Evolutionary conservation across 306 rosid species (phyloP), one percentile per base, ranked within the genome.

Genomic region (Medicago lupulina): DNA sequence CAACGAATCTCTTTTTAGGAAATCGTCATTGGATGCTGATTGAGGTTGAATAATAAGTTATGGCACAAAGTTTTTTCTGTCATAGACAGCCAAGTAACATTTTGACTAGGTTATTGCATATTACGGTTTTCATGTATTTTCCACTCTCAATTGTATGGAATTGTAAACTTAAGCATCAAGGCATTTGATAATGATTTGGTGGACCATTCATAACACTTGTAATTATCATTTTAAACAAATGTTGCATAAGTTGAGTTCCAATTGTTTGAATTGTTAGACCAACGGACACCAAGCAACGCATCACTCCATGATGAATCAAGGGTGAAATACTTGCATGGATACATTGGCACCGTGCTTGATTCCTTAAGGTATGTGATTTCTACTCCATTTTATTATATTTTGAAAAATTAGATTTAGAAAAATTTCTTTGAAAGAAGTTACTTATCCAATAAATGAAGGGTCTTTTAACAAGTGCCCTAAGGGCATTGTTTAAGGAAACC

Each of bases 241-340:
- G 53, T 61, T 2, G 2, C 18, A 50, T 40, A 40, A 18, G 50
- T 3, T 31, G 41, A 62, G 51, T 79, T 53, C 47, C 66, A 49
- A 50, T 50, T 5, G 40, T 15, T 38, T 60, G 14, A 51, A 9
- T 76, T 75, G 25, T 72, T 62, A 86, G 87, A 87, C 74, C 87
- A 86, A 82, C 25, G 87, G 55, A 79, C 87, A 59, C 6, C 54
- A 7, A 40, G 82, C 41, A 79, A 81, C 68, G 69, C 84, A 41
- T 66, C 89, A 54, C 81, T 83, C n/a, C 49, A 81, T 12, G 89
- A 83, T 17, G 68, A 83, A 11, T 73, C 87, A 49, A 83, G 87
- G 83, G 82, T 84, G 84, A 51, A 72, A 61, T 86, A 78, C 76
- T 69, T 81, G 58, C 84, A 81, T 13, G 84, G 64, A 67, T 75